Conservation (phyloP, 169 alveolate species). For the Eimeria tenella region DNA sequence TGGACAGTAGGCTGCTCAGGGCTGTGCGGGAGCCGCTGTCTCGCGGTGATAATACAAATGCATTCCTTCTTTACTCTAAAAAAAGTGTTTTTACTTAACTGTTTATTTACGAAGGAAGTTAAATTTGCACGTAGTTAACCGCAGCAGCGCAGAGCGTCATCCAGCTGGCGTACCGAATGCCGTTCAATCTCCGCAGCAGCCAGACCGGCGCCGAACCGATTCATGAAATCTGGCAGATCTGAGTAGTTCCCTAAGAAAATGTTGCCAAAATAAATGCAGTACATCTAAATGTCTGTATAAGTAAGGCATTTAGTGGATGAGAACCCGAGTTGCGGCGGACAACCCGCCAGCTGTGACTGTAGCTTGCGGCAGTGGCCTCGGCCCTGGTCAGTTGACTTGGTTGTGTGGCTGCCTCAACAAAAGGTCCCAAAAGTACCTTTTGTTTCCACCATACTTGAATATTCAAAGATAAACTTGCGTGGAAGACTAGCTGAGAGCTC, state of each 20-base stretch:
- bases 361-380: constrained; percentile 37
- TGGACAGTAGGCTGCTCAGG: too few relatives aligned
- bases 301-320: not conserved
- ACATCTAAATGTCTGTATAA: not conserved
- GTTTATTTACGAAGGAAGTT: too few relatives aligned
- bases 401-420: not conserved
- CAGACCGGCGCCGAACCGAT: constrained; percentile 1
- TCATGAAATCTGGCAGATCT: not conserved
- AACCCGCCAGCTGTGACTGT: not conserved
- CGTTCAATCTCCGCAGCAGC: not conserved
- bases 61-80: not conserved
- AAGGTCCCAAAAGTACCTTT: not conserved
- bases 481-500: not conserved
- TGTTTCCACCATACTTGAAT: not conserved
- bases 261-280: not conserved
- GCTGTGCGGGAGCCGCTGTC: too few relatives aligned
- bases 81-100: not conserved
- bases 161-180: too few relatives aligned
- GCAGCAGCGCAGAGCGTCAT: too few relatives aligned
- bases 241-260: not conserved
- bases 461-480: not conserved
- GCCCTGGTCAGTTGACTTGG: constrained; percentile 24
- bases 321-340: not conserved
- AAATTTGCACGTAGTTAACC: too few relatives aligned
- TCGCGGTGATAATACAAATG: too few relatives aligned